Evolutionary conservation across 1,284 basidiomycete species (phyloP), one percentile per base, ranked within the genome.

Genomic region (Amylostereum areolatum): DNA sequence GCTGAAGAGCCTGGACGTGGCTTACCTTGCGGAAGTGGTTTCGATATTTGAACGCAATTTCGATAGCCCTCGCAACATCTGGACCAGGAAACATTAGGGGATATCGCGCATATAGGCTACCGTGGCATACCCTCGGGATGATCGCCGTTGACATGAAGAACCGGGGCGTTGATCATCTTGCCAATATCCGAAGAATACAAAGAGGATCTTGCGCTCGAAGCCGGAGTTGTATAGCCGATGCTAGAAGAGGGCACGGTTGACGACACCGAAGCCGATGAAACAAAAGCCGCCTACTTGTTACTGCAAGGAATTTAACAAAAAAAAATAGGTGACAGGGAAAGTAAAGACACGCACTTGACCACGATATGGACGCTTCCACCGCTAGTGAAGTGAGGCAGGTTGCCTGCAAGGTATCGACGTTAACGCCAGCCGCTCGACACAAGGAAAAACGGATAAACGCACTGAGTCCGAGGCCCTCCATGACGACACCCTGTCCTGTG

Each of bases 71-170:
- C 5, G 81, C 77, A 7, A 93, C 90, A 55, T 91, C 89, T 86
- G 56, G 33, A 32, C 52, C 27, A 9, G n/a, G 49, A 39, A 35
- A 50, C 9, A 11, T 39, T 45, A 28, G 30, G 29, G 37, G 41
- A 46, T 18, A 6, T 32, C n/a, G 18, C 29, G 30, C 2, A 4
- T 27, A 52, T 4, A 55, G 29, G 51, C 49, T 29, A 59, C 45
- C 47, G 49, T 58, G 18, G 58, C 60, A 49, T 59, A 88, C 82
- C 91, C 77, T 97, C 93, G 0, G 89, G 89, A 62, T 88, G 70
- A 62, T 96, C 92, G 5, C 92, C 92, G 58, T 95, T 95, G 54
- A 94, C 91, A 55, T 95, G 92, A n/a, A 95, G 64, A 11, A 95
- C 82, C 0, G 92, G 92, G 0, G 89, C 84, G 51, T 89, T 88